Evolutionary conservation across 805 yeast species (phyloP).

Genomic region (Spathaspora arborariae): DNA sequence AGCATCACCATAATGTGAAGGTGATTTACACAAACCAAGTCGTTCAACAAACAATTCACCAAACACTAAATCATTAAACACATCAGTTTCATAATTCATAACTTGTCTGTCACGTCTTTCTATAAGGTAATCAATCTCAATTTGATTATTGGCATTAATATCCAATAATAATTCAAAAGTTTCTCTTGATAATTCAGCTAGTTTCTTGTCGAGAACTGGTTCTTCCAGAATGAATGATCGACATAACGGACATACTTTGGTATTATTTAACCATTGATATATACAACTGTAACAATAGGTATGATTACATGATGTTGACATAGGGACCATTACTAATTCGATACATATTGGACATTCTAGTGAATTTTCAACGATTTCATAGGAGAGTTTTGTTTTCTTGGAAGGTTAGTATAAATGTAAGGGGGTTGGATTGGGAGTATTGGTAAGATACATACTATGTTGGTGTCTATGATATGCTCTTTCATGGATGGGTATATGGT

Average conservation of each 20-base stretch:
- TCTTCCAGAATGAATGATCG: constrained; percentile 43
- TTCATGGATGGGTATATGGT: no score
- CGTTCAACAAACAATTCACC: constrained; percentile 45
- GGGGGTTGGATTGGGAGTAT: no score
- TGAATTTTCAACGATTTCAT: constrained; percentile 9
- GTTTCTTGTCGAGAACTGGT: constrained; percentile 55
- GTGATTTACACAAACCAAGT: neutral
- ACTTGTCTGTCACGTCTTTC: constrained; percentile 23
- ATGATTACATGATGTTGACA: constrained; percentile 65
- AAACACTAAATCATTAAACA: constrained; percentile 37
- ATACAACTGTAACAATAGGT: constrained; percentile 67
- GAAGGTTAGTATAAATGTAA: neutral
- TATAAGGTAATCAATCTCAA: constrained; percentile 19
- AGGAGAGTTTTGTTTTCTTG: neutral
- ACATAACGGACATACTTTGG: constrained; percentile 69
- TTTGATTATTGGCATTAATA: constrained; percentile 19
- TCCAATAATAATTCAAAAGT: constrained; percentile 38
- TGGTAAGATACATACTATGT: no score
- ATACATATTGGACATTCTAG: constrained; percentile 64
- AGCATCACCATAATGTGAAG: no score
- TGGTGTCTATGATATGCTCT: no score
- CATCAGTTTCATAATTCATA: constrained; percentile 38
- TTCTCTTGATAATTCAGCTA: constrained; percentile 32
- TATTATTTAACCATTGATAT: constrained; percentile 56
- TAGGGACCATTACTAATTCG: constrained; percentile 65